These are phyloP conservation scores for Obelidium mucronatum DNA, from an alignment of 192 early-diverging fungal species.

Conservation along the genomic window DNA sequence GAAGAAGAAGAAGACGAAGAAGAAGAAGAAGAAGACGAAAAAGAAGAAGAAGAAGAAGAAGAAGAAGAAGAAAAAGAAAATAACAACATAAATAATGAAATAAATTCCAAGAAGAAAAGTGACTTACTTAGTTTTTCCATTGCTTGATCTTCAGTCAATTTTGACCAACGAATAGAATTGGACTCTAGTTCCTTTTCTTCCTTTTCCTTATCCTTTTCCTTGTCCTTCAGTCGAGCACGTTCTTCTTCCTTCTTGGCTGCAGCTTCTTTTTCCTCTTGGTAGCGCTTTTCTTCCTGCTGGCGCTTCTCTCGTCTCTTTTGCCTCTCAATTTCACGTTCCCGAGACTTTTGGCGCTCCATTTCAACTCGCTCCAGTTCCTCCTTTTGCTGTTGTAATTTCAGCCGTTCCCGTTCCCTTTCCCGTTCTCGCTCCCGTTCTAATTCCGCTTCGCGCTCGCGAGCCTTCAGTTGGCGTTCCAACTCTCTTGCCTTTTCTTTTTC, in stretches of 20 bases:
- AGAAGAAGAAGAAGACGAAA: too few relatives aligned
- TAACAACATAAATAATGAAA: neutral
- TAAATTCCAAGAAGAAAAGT: neutral
- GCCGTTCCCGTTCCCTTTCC: neutral
- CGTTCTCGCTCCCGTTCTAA: neutral
- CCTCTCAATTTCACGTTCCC: neutral
- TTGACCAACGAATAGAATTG: constrained; percentile 51
- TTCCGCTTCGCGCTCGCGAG: neutral
- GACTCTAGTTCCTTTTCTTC: neutral
- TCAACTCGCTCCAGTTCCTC: neutral
- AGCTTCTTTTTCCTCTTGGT: neutral
- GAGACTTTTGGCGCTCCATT: neutral
- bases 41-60: neutral
- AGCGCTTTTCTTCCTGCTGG: neutral
- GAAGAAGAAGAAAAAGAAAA: neutral
- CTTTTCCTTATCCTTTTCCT: neutral
- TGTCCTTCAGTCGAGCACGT: neutral
- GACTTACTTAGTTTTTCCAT: constrained; percentile 83
- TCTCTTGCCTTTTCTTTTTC: neutral
- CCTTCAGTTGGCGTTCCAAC: neutral
- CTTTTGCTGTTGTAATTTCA: neutral
- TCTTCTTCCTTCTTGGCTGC: neutral
- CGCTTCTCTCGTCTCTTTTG: neutral
- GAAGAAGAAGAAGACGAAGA: too few relatives aligned
- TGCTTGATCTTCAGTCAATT: constrained; percentile 88